Evolutionary conservation across 1,139 yeast species (phyloP).

Genomic region (Scheffersomyces quercinus): DNA sequence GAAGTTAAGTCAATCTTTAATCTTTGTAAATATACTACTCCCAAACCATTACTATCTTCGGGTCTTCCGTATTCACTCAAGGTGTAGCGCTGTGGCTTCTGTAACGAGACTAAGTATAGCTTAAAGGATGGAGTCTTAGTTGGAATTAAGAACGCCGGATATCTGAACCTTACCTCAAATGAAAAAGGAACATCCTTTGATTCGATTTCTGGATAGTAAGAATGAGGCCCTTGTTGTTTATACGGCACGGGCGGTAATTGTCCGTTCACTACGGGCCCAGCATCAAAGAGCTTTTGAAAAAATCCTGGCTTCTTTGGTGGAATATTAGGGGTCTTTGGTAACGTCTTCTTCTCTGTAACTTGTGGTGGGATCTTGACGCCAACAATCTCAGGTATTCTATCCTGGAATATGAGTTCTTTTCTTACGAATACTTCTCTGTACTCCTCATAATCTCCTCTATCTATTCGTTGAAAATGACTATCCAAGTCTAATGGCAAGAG

Average conservation of each 20-base stretch:
- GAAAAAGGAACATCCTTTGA: conserved; percentile 43
- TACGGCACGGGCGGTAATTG: conserved; percentile 8
- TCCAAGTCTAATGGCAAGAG: conserved; percentile 55
- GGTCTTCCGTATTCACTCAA: conserved; percentile 37
- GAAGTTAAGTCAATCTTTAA: conserved; percentile 36
- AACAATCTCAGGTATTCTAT: conserved; percentile 46
- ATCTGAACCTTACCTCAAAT: conserved; percentile 48
- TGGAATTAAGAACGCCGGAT: conserved; percentile 48
- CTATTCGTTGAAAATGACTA: conserved; percentile 24
- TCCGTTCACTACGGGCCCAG: neutral
- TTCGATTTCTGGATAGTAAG: conserved; percentile 27
- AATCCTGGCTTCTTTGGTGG: conserved; percentile 12
- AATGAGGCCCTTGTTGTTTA: conserved; percentile 6
- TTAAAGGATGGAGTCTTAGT: conserved; percentile 42
- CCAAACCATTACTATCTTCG: conserved; percentile 49
- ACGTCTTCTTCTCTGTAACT: conserved; percentile 12
- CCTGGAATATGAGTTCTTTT: conserved; percentile 37
- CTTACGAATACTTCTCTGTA: conserved; percentile 43
- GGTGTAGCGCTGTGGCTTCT: conserved; percentile 37
- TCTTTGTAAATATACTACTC: conserved; percentile 43
- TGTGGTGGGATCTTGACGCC: conserved; percentile 31
- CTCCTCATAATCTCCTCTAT: conserved; percentile 25
- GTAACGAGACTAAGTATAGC: conserved; percentile 35
- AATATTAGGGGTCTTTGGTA: conserved; percentile 19
- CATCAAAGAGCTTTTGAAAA: conserved; percentile 15